phyloP scores from a whole-genome alignment of 208 protist species.

The Trypanosoma lewisi region DNA sequence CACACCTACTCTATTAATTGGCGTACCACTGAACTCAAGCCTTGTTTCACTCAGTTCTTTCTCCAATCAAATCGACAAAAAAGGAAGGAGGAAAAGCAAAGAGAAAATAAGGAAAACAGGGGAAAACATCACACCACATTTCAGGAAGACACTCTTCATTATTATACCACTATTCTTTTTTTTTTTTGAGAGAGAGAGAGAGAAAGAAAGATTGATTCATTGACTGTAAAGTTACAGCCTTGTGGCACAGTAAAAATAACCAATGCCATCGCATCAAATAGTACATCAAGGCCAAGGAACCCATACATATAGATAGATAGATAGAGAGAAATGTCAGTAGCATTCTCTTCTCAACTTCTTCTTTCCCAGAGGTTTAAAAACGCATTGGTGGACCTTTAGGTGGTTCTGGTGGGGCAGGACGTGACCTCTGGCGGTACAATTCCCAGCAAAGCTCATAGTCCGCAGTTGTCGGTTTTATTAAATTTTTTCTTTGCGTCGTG shows the following conservation, averaged over 20 bases:
- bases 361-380: constrained; percentile 18
- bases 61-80: constrained; percentile 1
- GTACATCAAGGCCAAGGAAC: constrained; percentile 5
- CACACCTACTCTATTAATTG: neutral
- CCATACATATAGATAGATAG: constrained; percentile 13
- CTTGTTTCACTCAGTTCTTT: neutral
- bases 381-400: constrained; percentile 25
- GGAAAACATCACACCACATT: neutral
- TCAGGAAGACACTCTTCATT: too few relatives aligned
- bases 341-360: neutral
- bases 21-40: neutral
- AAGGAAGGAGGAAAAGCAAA: constrained; percentile 14
- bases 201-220: too few relatives aligned
- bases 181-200: too few relatives aligned
- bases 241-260: neutral
- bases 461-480: neutral
- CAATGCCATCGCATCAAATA: neutral
- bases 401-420: neutral
- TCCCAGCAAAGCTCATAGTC: constrained; percentile 32
- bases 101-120: constrained; percentile 10
- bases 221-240: neutral
- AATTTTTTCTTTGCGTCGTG: neutral
- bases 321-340: constrained; percentile 11
- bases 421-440: constrained; percentile 20
- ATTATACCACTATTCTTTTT: too few relatives aligned